A percentile compares a stretch with the other conserved stretches of the same genome.
Evolutionary conservation across 306 rosid species (phyloP).

Genomic region (Cucumis melo): DNA sequence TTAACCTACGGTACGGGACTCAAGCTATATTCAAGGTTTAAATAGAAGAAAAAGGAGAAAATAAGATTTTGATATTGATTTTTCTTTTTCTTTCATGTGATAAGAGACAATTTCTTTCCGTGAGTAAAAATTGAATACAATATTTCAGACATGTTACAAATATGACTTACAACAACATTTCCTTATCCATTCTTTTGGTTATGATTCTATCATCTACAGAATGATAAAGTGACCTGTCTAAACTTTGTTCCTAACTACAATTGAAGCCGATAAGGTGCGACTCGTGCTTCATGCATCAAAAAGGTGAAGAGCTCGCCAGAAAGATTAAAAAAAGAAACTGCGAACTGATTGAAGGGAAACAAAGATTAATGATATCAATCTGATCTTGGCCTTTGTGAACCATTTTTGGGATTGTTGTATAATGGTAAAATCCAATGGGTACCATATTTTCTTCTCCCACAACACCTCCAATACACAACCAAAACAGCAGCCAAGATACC

Average conservation of each 20-base stretch:
- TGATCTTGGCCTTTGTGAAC: slow-evolving; percentile 52
- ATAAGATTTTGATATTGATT: neutral
- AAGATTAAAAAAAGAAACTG: neutral
- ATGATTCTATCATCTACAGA: neutral
- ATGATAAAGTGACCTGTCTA: neutral
- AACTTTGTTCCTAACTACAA: neutral
- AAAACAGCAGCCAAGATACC: slow-evolving; percentile 31
- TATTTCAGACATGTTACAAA: neutral
- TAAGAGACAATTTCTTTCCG: neutral
- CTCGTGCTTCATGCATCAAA: slow-evolving; percentile 2
- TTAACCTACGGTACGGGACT: no score
- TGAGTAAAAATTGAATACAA: neutral
- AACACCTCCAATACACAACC: slow-evolving; percentile 82
- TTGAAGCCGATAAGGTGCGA: neutral
- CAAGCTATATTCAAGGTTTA: neutral
- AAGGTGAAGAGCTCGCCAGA: slow-evolving; percentile 6
- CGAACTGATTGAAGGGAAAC: neutral
- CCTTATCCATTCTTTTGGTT: neutral
- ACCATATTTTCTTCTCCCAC: slow-evolving; percentile 55
- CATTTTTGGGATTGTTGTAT: slow-evolving; percentile 39
- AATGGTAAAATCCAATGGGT: slow-evolving; percentile 65
- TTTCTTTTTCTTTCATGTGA: neutral
- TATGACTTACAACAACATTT: neutral
- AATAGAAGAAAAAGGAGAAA: neutral
- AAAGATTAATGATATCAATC: slow-evolving; percentile 28